Conservation (phyloP, 1,139 yeast genomes). For the Pichia sp. region DNA sequence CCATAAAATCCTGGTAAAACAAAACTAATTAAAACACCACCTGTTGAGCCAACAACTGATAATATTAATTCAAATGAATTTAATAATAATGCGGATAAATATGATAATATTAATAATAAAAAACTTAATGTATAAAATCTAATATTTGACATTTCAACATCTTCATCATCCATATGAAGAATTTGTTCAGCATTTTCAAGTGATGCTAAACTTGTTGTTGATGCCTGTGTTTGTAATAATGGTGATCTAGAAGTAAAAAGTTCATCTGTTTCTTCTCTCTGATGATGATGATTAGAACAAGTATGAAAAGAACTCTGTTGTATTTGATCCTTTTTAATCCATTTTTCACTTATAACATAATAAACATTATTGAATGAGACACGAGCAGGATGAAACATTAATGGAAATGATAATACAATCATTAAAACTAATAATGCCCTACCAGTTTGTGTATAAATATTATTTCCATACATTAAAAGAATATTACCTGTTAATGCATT, state of each 20-base stretch:
- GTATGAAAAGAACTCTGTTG: no score
- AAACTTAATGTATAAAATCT: constrained; percentile 46
- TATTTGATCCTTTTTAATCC: neutral
- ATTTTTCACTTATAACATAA: constrained; percentile 39
- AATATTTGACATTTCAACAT: constrained; percentile 45
- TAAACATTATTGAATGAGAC: constrained; percentile 73
- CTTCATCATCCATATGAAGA: constrained; percentile 11
- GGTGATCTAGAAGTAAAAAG: constrained; percentile 6
- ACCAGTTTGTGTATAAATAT: constrained; percentile 53
- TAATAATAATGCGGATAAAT: constrained; percentile 39
- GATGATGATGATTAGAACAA: no score
- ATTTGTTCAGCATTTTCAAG: constrained; percentile 1
- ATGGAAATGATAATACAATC: constrained; percentile 84
- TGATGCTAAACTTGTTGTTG: neutral
- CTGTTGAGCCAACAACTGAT: constrained; percentile 56
- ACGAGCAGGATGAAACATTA: constrained; percentile 89
- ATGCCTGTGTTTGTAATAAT: constrained; percentile 2
- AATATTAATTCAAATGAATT: constrained; percentile 50
- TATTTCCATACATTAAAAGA: constrained; percentile 54
- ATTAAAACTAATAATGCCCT: constrained; percentile 69
- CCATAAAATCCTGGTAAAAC: constrained; percentile 57
- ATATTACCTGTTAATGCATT: constrained; percentile 72
- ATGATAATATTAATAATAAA: constrained; percentile 38
- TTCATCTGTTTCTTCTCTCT: neutral
- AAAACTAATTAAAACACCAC: constrained; percentile 54